These are phyloP conservation scores for Esteya vermicola DNA, from an alignment of 2,329 filamentous ascomycete genomes.

Conservation along the genomic window DNA sequence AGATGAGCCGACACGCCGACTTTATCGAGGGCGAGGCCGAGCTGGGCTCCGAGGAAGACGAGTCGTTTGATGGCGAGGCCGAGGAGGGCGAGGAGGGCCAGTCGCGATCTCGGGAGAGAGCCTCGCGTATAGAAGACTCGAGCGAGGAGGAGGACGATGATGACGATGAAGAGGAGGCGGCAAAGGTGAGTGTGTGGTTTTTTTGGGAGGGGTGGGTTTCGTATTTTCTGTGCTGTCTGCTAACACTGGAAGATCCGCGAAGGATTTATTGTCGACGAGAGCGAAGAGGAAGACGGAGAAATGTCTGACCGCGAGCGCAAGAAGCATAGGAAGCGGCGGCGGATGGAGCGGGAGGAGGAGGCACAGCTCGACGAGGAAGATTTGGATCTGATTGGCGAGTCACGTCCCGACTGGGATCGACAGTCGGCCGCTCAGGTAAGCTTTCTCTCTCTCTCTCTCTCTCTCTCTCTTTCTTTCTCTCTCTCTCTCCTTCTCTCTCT, in stretches of 20 bases:
- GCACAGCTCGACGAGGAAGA: conserved; percentile 92
- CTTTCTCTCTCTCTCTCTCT: conserved; percentile 9
- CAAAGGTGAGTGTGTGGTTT: conserved; percentile 37
- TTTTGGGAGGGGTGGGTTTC: too few species aligned
- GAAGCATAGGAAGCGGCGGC: conserved; percentile 64
- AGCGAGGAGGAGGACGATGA: conserved; percentile 89
- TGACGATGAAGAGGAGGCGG: conserved; percentile 74
- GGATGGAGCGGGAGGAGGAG: conserved; percentile 64
- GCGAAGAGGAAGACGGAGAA: conserved; percentile 59
- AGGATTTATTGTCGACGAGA: conserved; percentile 92
- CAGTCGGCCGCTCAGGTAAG: conserved; percentile 55
- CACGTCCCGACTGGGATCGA: conserved; percentile 54
- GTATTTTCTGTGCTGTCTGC: conserved; percentile 13
- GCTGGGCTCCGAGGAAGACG: conserved; percentile 73
- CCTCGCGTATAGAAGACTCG: conserved; percentile 55
- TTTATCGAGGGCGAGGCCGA: conserved; percentile 77
- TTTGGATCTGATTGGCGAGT: conserved; percentile 83
- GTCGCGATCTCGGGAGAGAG: conserved; percentile 26
- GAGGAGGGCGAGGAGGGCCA: conserved; percentile 61
- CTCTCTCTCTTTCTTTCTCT: too few species aligned
- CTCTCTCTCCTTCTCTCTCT: neutral
- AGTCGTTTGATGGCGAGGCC: conserved; percentile 65
- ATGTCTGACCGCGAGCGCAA: conserved; percentile 38
- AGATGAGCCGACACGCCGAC: conserved; percentile 52
- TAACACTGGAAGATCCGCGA: conserved; percentile 54